Evolutionary conservation across 805 yeast species (phyloP).

Genomic region (Metschnikowia baotianmanensis): DNA sequence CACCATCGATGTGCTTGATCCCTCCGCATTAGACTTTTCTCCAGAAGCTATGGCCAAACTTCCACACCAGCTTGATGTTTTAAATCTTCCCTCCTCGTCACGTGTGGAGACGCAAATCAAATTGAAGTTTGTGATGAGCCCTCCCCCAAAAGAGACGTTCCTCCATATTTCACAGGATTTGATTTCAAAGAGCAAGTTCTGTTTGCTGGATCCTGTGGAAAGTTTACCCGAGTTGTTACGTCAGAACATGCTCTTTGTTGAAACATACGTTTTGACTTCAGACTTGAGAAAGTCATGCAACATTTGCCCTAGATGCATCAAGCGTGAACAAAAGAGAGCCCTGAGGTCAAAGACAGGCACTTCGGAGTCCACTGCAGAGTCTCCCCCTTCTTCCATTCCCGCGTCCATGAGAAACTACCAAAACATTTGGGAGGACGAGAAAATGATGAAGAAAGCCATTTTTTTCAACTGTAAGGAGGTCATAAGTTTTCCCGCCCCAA

Average conservation of each 20-base stretch:
- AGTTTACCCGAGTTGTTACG: slow-evolving; percentile 40
- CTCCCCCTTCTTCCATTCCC: slow-evolving; percentile 14
- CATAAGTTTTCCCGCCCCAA: slow-evolving; percentile 65
- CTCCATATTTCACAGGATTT: slow-evolving; percentile 85
- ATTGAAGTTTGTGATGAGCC: slow-evolving; percentile 61
- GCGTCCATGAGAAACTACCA: slow-evolving; percentile 48
- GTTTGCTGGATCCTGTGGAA: slow-evolving; percentile 52
- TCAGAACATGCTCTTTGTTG: slow-evolving; percentile 61
- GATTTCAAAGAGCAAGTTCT: slow-evolving; percentile 81
- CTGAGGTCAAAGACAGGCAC: slow-evolving; percentile 70
- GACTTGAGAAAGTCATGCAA: slow-evolving; percentile 51
- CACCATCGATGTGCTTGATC: slow-evolving; percentile 30
- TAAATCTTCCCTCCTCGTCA: slow-evolving; percentile 73
- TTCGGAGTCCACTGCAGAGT: slow-evolving; percentile 12
- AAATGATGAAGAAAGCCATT: slow-evolving; percentile 73
- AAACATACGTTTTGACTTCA: slow-evolving; percentile 75
- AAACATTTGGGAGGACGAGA: slow-evolving; percentile 73
- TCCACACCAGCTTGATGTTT: slow-evolving; percentile 51
- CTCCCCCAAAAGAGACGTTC: slow-evolving; percentile 71
- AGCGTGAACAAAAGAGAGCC: slow-evolving; percentile 92
- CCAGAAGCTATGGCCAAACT: slow-evolving; percentile 33
- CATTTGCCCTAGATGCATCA: slow-evolving; percentile 85
- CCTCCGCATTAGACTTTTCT: slow-evolving; percentile 38
- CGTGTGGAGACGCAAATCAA: slow-evolving; percentile 97
- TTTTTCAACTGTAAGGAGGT: slow-evolving; percentile 91